Evolutionary conservation across 257 asterid species (phyloP), one percentile per base, ranked within the genome.

Genomic region (Primulina tabacum): DNA sequence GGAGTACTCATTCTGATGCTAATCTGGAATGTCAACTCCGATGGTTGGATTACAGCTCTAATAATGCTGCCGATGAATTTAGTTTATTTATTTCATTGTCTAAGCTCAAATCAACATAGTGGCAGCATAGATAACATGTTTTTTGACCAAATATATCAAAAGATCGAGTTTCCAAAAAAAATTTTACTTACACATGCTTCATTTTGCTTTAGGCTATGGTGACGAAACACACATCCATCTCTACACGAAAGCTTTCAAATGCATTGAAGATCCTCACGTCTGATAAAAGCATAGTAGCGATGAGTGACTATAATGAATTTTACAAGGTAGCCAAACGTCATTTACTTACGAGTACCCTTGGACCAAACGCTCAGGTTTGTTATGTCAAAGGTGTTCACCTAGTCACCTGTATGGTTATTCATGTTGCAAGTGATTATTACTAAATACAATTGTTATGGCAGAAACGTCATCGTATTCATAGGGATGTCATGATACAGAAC

Each of bases 191-290:
- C 18, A 14, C 56, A 14, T 47, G 20, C 33, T 57, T 4, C n/a
- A 58, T 65, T 60, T 64, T 67, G 33, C 61, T 76, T 55, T 73
- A 88, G 95, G 89, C 92, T 64, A 84, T 84, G 92, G 90, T 86
- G 50, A 78, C 86, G 68, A 86, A 81, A 73, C 84, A 75, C 75
- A 35, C 87, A 5, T 81, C 90, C 72, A 84, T 88, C 77, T 86
- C 95, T 58, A 77, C 92, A 37, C 78, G 95, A 64, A 88, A 88
- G 80, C 82, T 86, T 16, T 80, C 95, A 9, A 88, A 81, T 9
- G 90, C 92, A 6, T 69, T 88, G 65, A 79, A 64, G 67, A 85
- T 73, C 53, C 92, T 88, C 40, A 83, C 89, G 28, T 63, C 70
- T 60, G 82, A 82, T 57, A 86, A 88, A 67, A 83, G 65, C 55